A percentile compares a stretch with the other conserved stretches of the same genome.
These are phyloP conservation scores for Dryas alaskensis DNA, from an alignment of 306 rosid species.

Conservation along the genomic window DNA sequence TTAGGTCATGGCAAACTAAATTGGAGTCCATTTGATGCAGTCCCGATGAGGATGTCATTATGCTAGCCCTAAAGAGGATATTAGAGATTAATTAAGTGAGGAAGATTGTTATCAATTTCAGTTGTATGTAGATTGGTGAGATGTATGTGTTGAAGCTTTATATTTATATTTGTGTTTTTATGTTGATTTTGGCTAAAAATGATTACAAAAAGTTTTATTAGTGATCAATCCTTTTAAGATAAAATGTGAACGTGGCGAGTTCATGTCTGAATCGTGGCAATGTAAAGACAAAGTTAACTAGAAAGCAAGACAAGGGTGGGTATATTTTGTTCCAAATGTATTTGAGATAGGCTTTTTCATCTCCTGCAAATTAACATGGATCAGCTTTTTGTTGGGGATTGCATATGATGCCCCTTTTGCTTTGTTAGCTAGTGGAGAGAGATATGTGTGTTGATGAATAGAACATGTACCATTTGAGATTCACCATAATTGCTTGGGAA, in stretches of 20 bases:
- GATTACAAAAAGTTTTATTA: too few relatives aligned
- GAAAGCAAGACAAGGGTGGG: background rate
- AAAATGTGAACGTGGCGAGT: background rate
- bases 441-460: constrained; percentile 47
- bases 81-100: too few relatives aligned
- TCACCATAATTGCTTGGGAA: constrained; percentile 47
- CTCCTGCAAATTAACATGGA: constrained; percentile 25
- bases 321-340: constrained; percentile 15
- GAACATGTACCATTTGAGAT: constrained; percentile 67
- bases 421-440: constrained; percentile 58
- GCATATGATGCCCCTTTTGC: constrained; percentile 44
- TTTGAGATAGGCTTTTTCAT: constrained; percentile 40
- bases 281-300: background rate
- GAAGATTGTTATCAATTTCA: too few relatives aligned
- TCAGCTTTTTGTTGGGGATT: constrained; percentile 44
- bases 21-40: too few relatives aligned
- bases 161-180: too few relatives aligned
- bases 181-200: too few relatives aligned
- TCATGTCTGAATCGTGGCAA: constrained; percentile 4
- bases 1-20: too few relatives aligned
- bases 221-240: background rate
- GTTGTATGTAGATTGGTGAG: too few relatives aligned
- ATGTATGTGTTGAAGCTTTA: too few relatives aligned
- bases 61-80: too few relatives aligned
- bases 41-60: too few relatives aligned